Evolutionary conservation across 768 basidiomycete genomes (phyloP), one percentile per base, ranked within the genome.

Genomic region (Jaapia argillacea): DNA sequence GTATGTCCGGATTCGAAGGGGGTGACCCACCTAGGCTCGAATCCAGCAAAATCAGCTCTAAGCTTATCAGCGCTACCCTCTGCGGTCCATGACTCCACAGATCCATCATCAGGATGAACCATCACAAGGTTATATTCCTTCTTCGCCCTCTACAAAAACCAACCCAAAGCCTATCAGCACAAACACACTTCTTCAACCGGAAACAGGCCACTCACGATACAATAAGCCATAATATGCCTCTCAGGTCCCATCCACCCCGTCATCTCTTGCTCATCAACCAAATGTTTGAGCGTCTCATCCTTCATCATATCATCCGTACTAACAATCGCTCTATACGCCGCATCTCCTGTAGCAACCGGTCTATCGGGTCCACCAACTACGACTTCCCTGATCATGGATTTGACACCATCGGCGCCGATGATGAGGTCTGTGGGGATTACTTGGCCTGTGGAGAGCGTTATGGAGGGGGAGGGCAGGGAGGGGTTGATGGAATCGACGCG

Each of bases 321-420:
- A 26, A 82, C 61, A 23, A 70, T 61, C 4, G 75, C 73, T 40
- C 79, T 68, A 51, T 79, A 82, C 0, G 77, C 80, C 0, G 75
- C 72, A 51, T 83, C 78, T 0, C 79, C 81, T 0, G 81, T 81
- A 3, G 75, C 65, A 5, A 50, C 49, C 0, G 64, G 26, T 66
- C 64, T 35, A 69, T 64, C 0, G 58, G 60, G 0, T 10, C 28
- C 28, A 38, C 67, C 68, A 1, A 75, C 68, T n/a, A 79, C 67
- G 25, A 73, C 66, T 24, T 70, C 60, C 49, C 71, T 70, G 1
- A 76, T 50, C 13, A 58, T 47, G 50, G 75, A 78, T 58, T 73
- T 79, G 41, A 74, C 57, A 23, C 66, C 66, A 40, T 67, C 66
- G 6, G 66, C 66, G 12, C 60, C 67, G 20, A 69, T 50, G 39